Conservation (phyloP, 495 filamentous ascomycete species). For the Neurospora intermedia region DNA sequence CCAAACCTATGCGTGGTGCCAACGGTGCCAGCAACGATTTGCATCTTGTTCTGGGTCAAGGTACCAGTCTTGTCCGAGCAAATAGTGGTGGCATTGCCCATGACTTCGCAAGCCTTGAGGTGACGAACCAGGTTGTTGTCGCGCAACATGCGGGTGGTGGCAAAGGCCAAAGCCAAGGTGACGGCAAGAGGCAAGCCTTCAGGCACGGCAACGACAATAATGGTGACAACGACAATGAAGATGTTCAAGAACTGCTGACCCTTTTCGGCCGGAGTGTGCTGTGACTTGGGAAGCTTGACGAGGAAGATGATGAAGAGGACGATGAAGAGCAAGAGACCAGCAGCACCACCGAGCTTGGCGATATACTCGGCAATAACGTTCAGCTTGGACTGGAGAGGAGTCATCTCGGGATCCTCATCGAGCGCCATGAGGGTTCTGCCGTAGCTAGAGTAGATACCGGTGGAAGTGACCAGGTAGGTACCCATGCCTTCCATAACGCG, state of each 20-base stretch:
- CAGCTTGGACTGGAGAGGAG: constrained; percentile 88
- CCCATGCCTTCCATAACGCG: constrained; percentile 90
- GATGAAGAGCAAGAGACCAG: constrained; percentile 75
- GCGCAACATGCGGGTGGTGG: constrained; percentile 88
- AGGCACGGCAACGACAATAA: constrained; percentile 91
- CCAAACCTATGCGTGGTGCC: constrained; percentile 59
- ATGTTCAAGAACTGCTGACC: constrained; percentile 83
- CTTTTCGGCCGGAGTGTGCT: constrained; percentile 53
- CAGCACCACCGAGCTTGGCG: constrained; percentile 79
- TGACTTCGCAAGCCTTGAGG: constrained; percentile 91
- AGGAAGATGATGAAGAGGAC: constrained; percentile 91
- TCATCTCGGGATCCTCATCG: constrained; percentile 80
- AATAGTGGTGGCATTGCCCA: constrained; percentile 94
- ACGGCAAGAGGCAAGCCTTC: constrained; percentile 90
- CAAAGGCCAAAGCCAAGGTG: constrained; percentile 86
- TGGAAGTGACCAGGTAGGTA: constrained; percentile 75
- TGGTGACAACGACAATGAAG: constrained; percentile 89
- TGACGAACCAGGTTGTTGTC: constrained; percentile 91
- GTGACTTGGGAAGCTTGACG: constrained; percentile 47
- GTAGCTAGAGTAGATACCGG: constrained; percentile 77
- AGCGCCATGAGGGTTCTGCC: constrained; percentile 93
- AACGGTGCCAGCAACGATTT: constrained; percentile 67
- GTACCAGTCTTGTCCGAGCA: constrained; percentile 98
- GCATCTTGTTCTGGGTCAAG: constrained; percentile 90
- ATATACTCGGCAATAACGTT: constrained; percentile 88